phyloP scores from a whole-genome alignment of 2,329 filamentous ascomycete genomes.

The Aspergillus amoenus region DNA sequence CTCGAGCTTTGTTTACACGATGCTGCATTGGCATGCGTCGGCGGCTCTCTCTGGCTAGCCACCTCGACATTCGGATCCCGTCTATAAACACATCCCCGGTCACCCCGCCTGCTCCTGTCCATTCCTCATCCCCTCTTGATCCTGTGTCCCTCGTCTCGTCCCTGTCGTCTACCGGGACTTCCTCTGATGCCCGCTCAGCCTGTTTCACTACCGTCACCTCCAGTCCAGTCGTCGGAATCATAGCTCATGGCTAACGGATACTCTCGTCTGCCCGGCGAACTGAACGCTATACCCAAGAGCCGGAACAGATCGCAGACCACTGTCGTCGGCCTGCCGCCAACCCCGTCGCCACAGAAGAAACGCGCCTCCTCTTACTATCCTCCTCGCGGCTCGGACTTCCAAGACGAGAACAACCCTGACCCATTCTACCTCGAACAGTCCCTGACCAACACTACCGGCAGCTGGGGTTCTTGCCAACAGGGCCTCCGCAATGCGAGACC shows the following conservation, averaged over 20 bases:
- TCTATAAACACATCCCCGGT: constrained; percentile 39
- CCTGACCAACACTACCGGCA: constrained; percentile 27
- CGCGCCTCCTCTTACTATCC: constrained; percentile 33
- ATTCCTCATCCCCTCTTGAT: constrained; percentile 13
- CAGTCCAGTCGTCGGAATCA: constrained; percentile 20
- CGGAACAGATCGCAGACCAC: constrained; percentile 34
- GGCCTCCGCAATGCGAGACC: constrained; percentile 33
- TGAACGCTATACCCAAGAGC: constrained; percentile 32
- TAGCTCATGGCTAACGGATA: constrained; percentile 41
- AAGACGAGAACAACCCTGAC: constrained; percentile 37
- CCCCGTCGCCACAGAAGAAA: constrained; percentile 29
- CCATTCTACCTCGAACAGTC: constrained; percentile 42
- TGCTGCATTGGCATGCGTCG: constrained; percentile 39
- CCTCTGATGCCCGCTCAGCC: constrained; percentile 12
- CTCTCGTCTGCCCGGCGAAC: constrained; percentile 32
- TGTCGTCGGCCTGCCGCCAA: constrained; percentile 28
- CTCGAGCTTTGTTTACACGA: constrained; percentile 38
- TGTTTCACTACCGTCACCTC: constrained; percentile 1
- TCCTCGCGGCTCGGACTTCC: constrained; percentile 22
- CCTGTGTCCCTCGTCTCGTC: background rate
- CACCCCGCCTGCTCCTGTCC: constrained; percentile 18
- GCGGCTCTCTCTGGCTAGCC: constrained; percentile 30
- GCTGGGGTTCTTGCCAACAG: constrained; percentile 25
- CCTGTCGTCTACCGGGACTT: background rate
- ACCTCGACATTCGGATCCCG: constrained; percentile 15